phyloP scores from a whole-genome alignment of 306 rosid species.

The Luffa acutangula region DNA sequence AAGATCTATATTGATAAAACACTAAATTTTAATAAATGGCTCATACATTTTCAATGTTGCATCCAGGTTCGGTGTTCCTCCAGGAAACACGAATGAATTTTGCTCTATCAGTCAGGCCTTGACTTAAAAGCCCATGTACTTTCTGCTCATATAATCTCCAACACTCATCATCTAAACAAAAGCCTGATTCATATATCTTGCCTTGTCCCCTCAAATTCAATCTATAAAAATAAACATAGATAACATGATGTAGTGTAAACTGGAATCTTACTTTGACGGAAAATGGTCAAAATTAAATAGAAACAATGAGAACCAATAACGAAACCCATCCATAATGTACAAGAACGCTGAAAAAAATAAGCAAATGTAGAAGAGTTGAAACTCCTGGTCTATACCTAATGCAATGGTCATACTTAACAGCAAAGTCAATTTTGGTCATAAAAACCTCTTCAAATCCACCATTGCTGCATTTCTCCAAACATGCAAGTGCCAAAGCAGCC shows the following conservation, averaged over 20 bases:
- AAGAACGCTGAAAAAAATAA: not conserved
- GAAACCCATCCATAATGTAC: constrained; percentile 2
- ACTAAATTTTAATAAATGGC: constrained; percentile 13
- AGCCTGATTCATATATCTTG: constrained; percentile 47
- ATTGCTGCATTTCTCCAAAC: constrained; percentile 61
- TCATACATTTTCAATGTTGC: constrained; percentile 59
- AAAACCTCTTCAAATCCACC: constrained; percentile 85
- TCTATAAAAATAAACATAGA: constrained; percentile 33
- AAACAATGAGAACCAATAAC: not conserved
- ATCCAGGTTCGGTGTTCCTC: constrained; percentile 51
- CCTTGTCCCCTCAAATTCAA: constrained; percentile 60
- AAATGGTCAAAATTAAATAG: not conserved
- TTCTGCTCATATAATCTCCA: constrained; percentile 86
- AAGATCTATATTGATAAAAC: constrained; percentile 11
- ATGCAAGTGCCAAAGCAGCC: constrained; percentile 56
- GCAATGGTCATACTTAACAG: constrained; percentile 69
- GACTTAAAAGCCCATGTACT: constrained; percentile 52
- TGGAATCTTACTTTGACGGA: not conserved
- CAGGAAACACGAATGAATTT: constrained; percentile 65
- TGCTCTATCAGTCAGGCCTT: constrained; percentile 68
- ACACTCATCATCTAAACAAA: constrained; percentile 82
- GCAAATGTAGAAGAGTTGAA: not conserved
- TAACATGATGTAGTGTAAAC: not conserved
- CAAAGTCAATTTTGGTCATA: constrained; percentile 72
- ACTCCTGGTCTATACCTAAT: constrained; percentile 47